A percentile compares a stretch with the other conserved stretches of the same genome.
These are phyloP conservation scores for Carex parvula DNA, from an alignment of 176 grass and related monocot genomes.

Conservation along the genomic window DNA sequence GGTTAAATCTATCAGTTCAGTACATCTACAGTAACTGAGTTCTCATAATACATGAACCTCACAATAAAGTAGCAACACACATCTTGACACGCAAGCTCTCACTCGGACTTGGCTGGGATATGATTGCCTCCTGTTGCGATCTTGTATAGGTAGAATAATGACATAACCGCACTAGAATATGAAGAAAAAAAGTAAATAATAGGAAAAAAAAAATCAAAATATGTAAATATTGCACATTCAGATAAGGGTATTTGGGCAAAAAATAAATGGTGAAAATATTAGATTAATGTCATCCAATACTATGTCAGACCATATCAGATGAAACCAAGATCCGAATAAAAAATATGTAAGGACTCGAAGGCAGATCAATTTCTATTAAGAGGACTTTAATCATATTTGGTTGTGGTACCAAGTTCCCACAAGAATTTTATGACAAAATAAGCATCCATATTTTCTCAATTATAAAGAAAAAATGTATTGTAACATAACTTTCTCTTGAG, in stretches of 20 bases:
- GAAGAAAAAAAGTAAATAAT: neutral
- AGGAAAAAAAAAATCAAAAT: no score
- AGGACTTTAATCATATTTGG: no score
- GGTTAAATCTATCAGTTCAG: neutral
- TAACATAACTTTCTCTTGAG: neutral
- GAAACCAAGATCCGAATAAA: no score
- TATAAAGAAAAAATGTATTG: no score
- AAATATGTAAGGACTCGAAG: no score
- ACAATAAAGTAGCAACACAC: neutral
- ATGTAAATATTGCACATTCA: neutral
- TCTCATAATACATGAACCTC: neutral
- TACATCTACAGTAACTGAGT: neutral
- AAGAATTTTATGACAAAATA: no score
- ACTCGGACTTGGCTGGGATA: slow-evolving; percentile 70
- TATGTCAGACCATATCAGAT: no score
- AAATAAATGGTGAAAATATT: neutral
- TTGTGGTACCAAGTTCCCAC: neutral
- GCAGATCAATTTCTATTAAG: no score
- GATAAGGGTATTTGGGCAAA: neutral
- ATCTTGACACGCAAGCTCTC: neutral
- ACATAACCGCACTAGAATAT: slow-evolving; percentile 56
- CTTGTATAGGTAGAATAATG: slow-evolving; percentile 76
- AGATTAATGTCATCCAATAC: no score
- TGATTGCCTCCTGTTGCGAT: slow-evolving; percentile 79
- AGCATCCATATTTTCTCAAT: no score